phyloP scores from a whole-genome alignment of 306 rosid species.

The Gastrolobium villosum region DNA sequence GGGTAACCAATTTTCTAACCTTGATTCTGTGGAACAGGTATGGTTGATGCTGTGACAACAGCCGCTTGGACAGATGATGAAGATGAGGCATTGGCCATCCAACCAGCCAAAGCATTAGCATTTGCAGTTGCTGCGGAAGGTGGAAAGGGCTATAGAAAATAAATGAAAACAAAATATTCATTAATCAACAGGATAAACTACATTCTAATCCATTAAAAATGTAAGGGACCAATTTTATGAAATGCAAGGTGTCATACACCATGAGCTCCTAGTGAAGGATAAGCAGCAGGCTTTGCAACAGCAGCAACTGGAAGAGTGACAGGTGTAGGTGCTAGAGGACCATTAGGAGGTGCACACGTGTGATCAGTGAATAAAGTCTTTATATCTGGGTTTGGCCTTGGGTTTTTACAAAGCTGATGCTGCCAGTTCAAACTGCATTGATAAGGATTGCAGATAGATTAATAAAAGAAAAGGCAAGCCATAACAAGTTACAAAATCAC shows the following conservation, averaged over 20 bases:
- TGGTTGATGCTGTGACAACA: slow-evolving; percentile 85
- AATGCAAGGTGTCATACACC: slow-evolving; percentile 72
- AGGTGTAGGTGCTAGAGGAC: slow-evolving; percentile 75
- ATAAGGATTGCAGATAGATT: slow-evolving; percentile 42
- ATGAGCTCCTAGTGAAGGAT: slow-evolving; percentile 77
- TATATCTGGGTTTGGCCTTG: slow-evolving; percentile 82
- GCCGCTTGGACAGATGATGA: slow-evolving; percentile 94
- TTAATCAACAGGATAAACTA: slow-evolving; percentile 39
- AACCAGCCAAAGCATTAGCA: slow-evolving; percentile 87
- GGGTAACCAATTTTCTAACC: slow-evolving; percentile 52
- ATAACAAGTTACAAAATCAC: slow-evolving; percentile 29
- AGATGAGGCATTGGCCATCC: slow-evolving; percentile 95
- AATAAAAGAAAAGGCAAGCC: slow-evolving; percentile 24
- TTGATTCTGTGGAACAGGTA: slow-evolving; percentile 89
- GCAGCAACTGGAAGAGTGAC: slow-evolving; percentile 85
- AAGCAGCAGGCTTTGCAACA: slow-evolving; percentile 81
- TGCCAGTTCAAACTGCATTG: slow-evolving; percentile 92
- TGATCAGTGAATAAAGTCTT: slow-evolving; percentile 88
- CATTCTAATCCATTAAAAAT: slow-evolving; percentile 2
- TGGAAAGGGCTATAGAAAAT: slow-evolving; percentile 73
- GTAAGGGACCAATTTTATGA: slow-evolving; percentile 39
- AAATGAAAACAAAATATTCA: slow-evolving; percentile 29
- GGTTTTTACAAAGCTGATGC: slow-evolving; percentile 90
- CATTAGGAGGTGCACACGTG: slow-evolving; percentile 73
- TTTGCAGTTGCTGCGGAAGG: slow-evolving; percentile 76